These are phyloP conservation scores for Thermomyces lanuginosus DNA, from an alignment of 2,329 filamentous ascomycete genomes.

Conservation along the genomic window DNA sequence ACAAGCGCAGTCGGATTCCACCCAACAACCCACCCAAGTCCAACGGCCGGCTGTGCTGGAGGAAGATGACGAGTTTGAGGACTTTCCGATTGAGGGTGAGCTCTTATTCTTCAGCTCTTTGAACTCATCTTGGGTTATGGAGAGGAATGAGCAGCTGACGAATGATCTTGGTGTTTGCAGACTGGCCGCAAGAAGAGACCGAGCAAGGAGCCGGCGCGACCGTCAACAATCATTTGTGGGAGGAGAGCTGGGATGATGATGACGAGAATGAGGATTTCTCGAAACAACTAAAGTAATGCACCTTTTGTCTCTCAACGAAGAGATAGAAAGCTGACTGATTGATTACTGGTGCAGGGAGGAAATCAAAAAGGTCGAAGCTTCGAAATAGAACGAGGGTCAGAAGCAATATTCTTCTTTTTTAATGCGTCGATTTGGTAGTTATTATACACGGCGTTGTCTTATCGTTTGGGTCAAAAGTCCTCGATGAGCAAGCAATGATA, in stretches of 20 bases:
- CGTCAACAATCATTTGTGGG: constrained; percentile 59
- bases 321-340: neutral
- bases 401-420: too few relatives aligned
- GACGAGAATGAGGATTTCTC: constrained; percentile 95
- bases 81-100: constrained; percentile 89
- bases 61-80: constrained; percentile 98
- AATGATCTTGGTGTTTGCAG: constrained; percentile 29
- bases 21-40: constrained; percentile 36
- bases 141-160: constrained; percentile 7
- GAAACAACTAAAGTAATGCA: constrained; percentile 63
- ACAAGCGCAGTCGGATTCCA: constrained; percentile 21
- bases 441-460: too few relatives aligned
- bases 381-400: constrained; percentile 41
- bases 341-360: constrained; percentile 39
- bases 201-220: constrained; percentile 42
- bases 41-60: constrained; percentile 60
- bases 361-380: constrained; percentile 77
- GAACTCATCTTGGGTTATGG: constrained; percentile 4
- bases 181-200: constrained; percentile 85
- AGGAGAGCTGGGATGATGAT: constrained; percentile 99
- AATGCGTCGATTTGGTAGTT: too few relatives aligned
- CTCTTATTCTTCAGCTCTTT: neutral
- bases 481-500: too few relatives aligned
- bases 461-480: too few relatives aligned
- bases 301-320: constrained; percentile 1